Evolutionary conservation across 352 stramenopile genomes (phyloP), one percentile per base, ranked within the genome.

Genomic region (Phytophthora palmivora): DNA sequence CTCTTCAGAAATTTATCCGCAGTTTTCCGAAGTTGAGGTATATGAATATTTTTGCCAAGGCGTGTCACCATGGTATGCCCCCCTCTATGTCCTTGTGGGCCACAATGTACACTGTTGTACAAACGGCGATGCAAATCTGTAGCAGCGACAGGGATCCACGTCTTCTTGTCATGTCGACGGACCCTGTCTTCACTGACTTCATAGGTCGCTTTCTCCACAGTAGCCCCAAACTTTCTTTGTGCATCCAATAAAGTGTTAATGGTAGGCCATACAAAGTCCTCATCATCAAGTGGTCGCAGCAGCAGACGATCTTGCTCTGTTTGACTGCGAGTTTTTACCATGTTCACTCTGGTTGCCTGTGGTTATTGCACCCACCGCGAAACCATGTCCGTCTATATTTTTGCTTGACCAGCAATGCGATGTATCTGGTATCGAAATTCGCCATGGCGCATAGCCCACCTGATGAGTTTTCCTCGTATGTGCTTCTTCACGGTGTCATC

Each of bases 391-490:
- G 21, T 18, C 41, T 11, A 47, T 1, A 47, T 18, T 12, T 47
- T 47, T n/a, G 26, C 34, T 18, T 55, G 21, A 4, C 37, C 49
- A 0, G 22, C 37, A 15, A 57, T 39, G 49, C 41, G 49, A 32
- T 57, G 11, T 15, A 57, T 57, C 10, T 57, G 6, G 16, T 57
- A 48, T 21, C 49, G 6, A 3, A 48, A 57, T 14, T 57, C 37
- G 11, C 15, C 36, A 32, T 30, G 37, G 14, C 37, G 2, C 49
- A 57, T 57, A 3, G 49, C 49, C 49, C 49, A 57, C 4, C 49
- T 22, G 2, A 57, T 15, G 7, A 57, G 10, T 38, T 48, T 57
- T 0, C 49, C 37, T 12, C 37, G 3, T 10, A 41, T 57, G 49
- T 57, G 49, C 11, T 57, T 57, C 22, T 47, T 47, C 2, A 57